phyloP scores from a whole-genome alignment of 768 basidiomycete genomes.

The Trametes elegans region DNA sequence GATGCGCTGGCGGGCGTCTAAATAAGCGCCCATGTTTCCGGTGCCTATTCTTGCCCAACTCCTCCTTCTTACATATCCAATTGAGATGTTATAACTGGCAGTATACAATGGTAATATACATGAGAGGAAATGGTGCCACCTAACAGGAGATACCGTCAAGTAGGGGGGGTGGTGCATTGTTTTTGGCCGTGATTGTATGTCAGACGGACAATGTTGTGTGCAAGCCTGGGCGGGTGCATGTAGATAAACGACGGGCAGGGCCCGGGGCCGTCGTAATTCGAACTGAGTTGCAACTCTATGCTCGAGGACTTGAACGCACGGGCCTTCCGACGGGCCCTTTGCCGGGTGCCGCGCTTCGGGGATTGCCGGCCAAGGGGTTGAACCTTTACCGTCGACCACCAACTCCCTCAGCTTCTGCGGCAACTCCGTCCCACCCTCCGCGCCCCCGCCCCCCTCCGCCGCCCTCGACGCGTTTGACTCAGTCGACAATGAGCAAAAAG shows the following conservation, averaged over 20 bases:
- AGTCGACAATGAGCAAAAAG: conserved; percentile 50
- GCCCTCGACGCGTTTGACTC: conserved; percentile 11
- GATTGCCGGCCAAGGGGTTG: conserved; percentile 22
- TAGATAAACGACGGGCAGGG: background rate
- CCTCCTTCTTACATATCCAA: no score
- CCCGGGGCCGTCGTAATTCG: background rate
- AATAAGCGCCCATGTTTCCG: no score
- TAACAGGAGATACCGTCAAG: no score
- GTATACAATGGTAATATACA: no score
- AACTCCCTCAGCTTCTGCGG: conserved; percentile 12
- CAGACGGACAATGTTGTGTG: background rate
- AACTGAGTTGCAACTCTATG: conserved; percentile 24
- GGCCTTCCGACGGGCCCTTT: conserved; percentile 16
- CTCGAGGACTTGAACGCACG: conserved; percentile 20
- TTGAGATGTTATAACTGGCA: no score
- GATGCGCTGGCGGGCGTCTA: no score
- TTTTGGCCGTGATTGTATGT: no score
- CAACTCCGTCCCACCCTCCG: background rate
- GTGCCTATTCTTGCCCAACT: no score
- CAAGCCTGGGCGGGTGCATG: background rate
- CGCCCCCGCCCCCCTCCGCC: conserved; percentile 2
- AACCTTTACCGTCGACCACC: conserved; percentile 23
- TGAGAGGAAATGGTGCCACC: no score
- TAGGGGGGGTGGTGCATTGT: no score
- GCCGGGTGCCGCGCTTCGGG: conserved; percentile 20